phyloP scores from a whole-genome alignment of 129 eudicot species.

The Escallonia herrerae region DNA sequence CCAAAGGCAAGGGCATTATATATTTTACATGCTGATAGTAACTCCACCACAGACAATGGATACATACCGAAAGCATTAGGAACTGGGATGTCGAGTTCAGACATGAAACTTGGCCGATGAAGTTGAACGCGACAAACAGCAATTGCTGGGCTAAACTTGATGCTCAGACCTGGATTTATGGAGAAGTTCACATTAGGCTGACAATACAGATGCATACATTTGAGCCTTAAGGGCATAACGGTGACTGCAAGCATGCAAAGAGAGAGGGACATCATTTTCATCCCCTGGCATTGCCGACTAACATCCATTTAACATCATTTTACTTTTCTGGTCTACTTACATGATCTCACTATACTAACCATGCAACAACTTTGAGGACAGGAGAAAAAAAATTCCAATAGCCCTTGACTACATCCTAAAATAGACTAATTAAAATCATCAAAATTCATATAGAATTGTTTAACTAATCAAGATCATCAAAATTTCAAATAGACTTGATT shows the following conservation, averaged over 20 bases:
- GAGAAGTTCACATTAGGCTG: not conserved
- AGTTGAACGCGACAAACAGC: constrained; percentile 6
- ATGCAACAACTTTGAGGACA: not conserved
- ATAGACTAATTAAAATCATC: too few species aligned
- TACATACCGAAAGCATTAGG: constrained; percentile 77
- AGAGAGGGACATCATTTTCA: not conserved
- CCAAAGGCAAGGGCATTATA: not conserved
- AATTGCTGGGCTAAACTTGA: constrained; percentile 10
- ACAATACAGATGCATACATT: not conserved
- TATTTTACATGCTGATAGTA: not conserved
- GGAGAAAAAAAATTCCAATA: not conserved
- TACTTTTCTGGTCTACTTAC: not conserved
- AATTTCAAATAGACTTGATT: too few species aligned
- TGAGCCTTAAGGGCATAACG: not conserved
- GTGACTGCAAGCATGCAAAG: not conserved
- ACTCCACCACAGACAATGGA: not conserved
- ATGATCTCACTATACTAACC: not conserved
- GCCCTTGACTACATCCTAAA: too few species aligned
- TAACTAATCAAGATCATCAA: too few species aligned
- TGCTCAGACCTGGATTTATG: constrained; percentile 52
- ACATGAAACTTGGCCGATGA: constrained; percentile 68
- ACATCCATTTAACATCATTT: not conserved
- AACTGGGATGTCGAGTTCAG: constrained; percentile 81
- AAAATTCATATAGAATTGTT: too few species aligned
- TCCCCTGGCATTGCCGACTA: too few species aligned